Base-by-base conservation (phyloP, 768 basidiomycete genomes). In the Suillus ampliporus region DNA sequence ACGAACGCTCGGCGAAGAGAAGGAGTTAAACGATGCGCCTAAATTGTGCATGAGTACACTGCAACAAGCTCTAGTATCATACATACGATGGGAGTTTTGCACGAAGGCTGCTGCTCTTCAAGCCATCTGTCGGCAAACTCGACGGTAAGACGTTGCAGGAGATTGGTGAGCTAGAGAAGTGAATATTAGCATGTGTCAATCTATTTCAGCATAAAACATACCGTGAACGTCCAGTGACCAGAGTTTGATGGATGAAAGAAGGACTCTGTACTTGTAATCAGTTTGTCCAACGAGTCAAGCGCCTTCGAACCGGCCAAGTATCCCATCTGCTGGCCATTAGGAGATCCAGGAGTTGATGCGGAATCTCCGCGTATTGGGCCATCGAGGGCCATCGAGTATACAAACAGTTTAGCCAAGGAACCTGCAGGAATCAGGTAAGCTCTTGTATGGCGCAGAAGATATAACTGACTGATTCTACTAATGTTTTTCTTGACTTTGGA, bases 201-300 rank as follows among this genome's bases (percentile, higher is more conserved):
- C 17, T 15, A 40, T 40, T 15, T 19, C 58, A 34, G 31, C 2
- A 14, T 34, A 10, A 10, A 7, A 64, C 67, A 57, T 34, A 71
- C 76, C 64, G 72, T 58, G 44, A 75, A 65, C 9, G 93, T 90
- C 93, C 95, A 97, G 35, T 83, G 78, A 4, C 96, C 96, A 35
- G 89, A 88, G 72, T 97, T 97, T 4, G 92, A 93, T 2, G 97
- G 97, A 74, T 99, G 97, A 78, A 98, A 99, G 80, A 91, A 97
- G 0, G 90, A 88, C 71, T 99, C 97, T 7, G 91, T 93, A 68
- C 93, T 95, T 15, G 93, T 96, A 64, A 99, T 86, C 46, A 99
- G 78, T 67, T 89, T 89, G 67, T 93, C 92, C 31, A 99, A 79
- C 15, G 93, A 89, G 68, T 97, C 94, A 63, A 99, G 81, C 21